These are phyloP conservation scores for Wallacemonas rigidus DNA, from an alignment of 208 protist species.

Conservation along the genomic window DNA sequence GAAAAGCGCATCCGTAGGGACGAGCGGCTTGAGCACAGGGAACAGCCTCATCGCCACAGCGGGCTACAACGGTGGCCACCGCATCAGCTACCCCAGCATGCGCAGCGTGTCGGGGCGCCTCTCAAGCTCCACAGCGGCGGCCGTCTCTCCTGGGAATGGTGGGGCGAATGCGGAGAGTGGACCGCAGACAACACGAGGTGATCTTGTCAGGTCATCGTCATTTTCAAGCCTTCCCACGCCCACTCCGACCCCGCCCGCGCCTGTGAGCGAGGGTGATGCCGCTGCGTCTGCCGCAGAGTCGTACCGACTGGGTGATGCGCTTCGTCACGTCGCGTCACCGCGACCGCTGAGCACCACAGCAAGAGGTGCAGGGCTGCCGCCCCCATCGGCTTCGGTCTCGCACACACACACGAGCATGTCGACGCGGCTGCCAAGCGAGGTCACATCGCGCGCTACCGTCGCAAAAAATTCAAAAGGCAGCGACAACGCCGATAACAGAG, in stretches of 20 bases:
- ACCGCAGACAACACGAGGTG: no score
- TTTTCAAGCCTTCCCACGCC: neutral
- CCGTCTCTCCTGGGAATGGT: no score
- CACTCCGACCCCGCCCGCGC: neutral
- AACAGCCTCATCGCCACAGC: neutral
- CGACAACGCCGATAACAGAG: neutral
- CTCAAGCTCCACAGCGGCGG: slow-evolving; percentile 11
- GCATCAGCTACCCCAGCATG: slow-evolving; percentile 13
- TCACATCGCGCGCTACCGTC: neutral
- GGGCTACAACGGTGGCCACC: neutral
- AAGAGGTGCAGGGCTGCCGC: no score
- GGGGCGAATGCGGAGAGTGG: no score
- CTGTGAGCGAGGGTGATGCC: neutral
- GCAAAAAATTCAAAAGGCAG: neutral
- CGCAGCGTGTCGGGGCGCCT: neutral
- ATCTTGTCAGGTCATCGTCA: no score
- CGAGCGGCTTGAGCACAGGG: slow-evolving; percentile 6
- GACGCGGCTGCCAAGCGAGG: neutral
- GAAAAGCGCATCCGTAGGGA: slow-evolving; percentile 10
- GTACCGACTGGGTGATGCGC: slow-evolving; percentile 1
- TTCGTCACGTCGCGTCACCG: neutral
- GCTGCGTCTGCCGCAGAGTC: neutral
- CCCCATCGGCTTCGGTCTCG: no score
- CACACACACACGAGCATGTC: neutral
- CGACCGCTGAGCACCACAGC: no score